phyloP scores from a whole-genome alignment of 2,329 filamentous ascomycete genomes.

The Claviceps sp. region DNA sequence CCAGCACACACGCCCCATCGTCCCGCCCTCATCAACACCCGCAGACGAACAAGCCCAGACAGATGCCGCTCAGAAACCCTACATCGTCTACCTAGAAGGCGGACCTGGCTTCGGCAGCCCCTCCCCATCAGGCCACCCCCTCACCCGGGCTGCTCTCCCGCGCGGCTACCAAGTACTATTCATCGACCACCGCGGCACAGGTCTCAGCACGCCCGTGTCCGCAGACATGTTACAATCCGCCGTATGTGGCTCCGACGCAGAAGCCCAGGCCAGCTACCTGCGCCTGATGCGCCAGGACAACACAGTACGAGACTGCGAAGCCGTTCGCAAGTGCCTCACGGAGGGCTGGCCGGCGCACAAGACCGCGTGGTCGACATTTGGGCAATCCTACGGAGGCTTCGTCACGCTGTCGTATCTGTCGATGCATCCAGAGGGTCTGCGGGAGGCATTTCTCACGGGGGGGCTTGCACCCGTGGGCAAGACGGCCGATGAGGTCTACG shows the following conservation, averaged over 20 bases:
- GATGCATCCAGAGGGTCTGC: conserved; percentile 61
- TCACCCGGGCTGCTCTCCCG: conserved; percentile 58
- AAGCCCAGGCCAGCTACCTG: conserved; percentile 66
- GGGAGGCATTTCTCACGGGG: conserved; percentile 74
- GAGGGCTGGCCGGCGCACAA: conserved; percentile 53
- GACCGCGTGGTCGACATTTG: conserved; percentile 73
- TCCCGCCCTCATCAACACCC: conserved; percentile 17
- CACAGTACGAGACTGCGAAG: conserved; percentile 81
- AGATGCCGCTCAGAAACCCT: conserved; percentile 23
- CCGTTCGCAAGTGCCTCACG: conserved; percentile 64
- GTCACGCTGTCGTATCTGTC: conserved; percentile 74
- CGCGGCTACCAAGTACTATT: conserved; percentile 76
- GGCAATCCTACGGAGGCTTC: conserved; percentile 89
- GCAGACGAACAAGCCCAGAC: conserved; percentile 11
- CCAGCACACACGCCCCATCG: conserved; percentile 50
- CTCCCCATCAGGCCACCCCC: conserved; percentile 57
- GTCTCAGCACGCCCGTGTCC: conserved; percentile 68
- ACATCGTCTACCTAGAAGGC: conserved; percentile 67
- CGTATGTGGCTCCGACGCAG: conserved; percentile 16
- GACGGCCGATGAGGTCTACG: conserved; percentile 62
- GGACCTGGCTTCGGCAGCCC: conserved; percentile 71
- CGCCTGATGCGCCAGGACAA: conserved; percentile 79
- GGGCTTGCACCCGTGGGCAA: conserved; percentile 68
- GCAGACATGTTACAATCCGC: conserved; percentile 48
- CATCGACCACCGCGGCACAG: conserved; percentile 86